Evolutionary conservation across 306 rosid genomes (phyloP), one percentile per base, ranked within the genome.

Genomic region (Corylus avellana): DNA sequence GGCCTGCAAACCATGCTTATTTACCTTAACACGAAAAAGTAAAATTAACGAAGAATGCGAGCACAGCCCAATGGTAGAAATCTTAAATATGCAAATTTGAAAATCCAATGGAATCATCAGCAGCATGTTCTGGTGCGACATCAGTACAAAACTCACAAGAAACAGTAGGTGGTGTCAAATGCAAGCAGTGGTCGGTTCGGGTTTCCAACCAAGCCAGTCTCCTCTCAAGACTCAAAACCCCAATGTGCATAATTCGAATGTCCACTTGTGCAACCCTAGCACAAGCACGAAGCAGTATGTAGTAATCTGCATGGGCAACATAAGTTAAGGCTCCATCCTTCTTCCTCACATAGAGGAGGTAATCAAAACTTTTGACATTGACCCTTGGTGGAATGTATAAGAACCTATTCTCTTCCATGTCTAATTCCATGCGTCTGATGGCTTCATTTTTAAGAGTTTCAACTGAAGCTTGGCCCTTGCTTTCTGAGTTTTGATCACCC

Each of bases 401-500:
- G 80, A 94, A 92, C 74, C 89, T 88, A 59, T 94, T 90, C 86
- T 92, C 97, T 81, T 88, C 98, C 97, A 92, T 92, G 76, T 92
- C 91, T 59, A 87, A 62, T 82, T 91, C 92, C 86, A 94, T 48
- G 73, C 16, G 76, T 85, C 75, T 73, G 78, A 92, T 87, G 70
- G 89, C 88, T 81, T 82, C 92, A 12, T 82, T 84, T 32, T 73
- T 88, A 75, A 4, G 48, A 53, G 86, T 68, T 50, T 75, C 85
- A 66, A 71, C 56, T 22, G 85, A 82, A 77, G 68, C 54, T 70
- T 77, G 78, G 54, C 64, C 86, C 5, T 27, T 14, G 5, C 78
- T 58, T 69, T 81, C 73, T 17, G 84, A 75, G 78, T 77, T 79
- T 42, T 84, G 67, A 12, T 53, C 55, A 22, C 79, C 70, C 12